These are phyloP conservation scores for Xylariales sp. DNA, from an alignment of 2,329 filamentous ascomycete species.

Conservation along the genomic window DNA sequence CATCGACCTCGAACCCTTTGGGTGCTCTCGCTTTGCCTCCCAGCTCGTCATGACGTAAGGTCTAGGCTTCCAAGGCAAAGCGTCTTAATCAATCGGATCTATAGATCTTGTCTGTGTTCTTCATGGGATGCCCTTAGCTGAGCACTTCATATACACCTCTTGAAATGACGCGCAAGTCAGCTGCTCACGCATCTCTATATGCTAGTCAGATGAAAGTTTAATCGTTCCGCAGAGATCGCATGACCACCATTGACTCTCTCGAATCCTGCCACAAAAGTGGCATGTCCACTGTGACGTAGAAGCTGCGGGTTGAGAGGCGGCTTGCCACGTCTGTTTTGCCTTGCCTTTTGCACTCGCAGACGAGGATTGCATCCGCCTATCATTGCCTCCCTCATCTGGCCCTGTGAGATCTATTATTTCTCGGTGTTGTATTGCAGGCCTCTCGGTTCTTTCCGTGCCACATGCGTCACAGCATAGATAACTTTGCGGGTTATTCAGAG, in stretches of 20 bases:
- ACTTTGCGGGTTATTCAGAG: constrained; percentile 64
- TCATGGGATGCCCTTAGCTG: background rate
- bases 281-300: constrained; percentile 60
- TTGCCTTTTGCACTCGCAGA: constrained; percentile 19
- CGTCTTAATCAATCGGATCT: background rate
- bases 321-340: constrained; percentile 32
- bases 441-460: constrained; percentile 55
- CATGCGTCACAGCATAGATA: constrained; percentile 69
- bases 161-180: background rate
- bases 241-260: constrained; percentile 68
- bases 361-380: constrained; percentile 29
- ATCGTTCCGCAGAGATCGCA: constrained; percentile 66
- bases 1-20: background rate
- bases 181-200: background rate
- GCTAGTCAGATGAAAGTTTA: constrained; percentile 52
- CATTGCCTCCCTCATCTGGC: constrained; percentile 24
- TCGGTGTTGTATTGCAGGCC: constrained; percentile 40
- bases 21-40: background rate
- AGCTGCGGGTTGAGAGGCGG: constrained; percentile 14
- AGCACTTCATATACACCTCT: background rate
- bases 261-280: constrained; percentile 61
- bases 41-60: background rate
- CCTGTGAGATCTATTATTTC: constrained; percentile 44
- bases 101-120: background rate
- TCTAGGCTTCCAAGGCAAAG: background rate